Evolutionary conservation across 176 grass and related monocot species (phyloP), one percentile per base, ranked within the genome.

Genomic region (Musa beccarii): DNA sequence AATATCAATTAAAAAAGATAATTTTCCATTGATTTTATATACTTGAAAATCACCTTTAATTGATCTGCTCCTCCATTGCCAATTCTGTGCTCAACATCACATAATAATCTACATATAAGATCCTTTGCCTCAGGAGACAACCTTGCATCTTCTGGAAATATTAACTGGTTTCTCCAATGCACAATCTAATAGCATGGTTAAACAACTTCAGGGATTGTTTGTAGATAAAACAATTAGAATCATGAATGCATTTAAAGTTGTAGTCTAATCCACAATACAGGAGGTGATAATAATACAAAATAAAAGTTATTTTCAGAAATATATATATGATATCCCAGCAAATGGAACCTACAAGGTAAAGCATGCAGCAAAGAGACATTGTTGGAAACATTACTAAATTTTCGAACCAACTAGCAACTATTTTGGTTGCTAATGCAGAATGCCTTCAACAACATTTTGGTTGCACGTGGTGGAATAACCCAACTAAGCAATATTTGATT

Each of bases 101-200:
- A 99, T 73, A 99, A 82, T 73, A 99, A 91, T 75, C 88, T 92
- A 73, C 84, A 87, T 75, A 99, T 99, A 69, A 99, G 86, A 88
- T 94, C 86, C 61, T 82, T 91, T 79, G 95, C 90, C 84, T 99
- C 95, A 71, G 80, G 65, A 74, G 95, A 89, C 73, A 99, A 81
- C 69, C 77, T 90, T 59, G 86, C 83, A 77, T 99, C 95, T 77
- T 99, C 95, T 49, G 95, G 90, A 94, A 99, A 99, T 76, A 89
- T 99, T 83, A 99, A 80, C 84, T 99, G 88, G 83, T 87, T 91
- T 89, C 88, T 93, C 95, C 95, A 99, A 66, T 99, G 90, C 80
- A 99, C 95, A 83, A 99, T 99, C 95, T 99, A 79, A 34, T 59
- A 80, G 55, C 62, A 71, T 64, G 10, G 7, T 76, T 62, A 66